Evolutionary conservation across 2,329 filamentous ascomycete species (phyloP), one percentile per base, ranked within the genome.

Genomic region (Biscogniauxia marginata): DNA sequence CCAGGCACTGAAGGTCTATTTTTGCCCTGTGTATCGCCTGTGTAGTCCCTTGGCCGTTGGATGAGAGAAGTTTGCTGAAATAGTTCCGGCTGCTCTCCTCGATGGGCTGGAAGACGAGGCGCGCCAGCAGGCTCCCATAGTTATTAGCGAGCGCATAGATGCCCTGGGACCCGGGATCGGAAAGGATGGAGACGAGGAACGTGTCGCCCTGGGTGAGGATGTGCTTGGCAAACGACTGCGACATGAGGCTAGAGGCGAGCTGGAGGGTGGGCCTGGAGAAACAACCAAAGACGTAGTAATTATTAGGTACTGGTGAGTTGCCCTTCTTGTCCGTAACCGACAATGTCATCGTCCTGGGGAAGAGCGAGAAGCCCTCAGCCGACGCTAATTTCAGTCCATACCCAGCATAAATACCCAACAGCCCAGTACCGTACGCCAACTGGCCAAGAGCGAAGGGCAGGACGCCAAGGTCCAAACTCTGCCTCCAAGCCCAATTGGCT

Each of bases 181-280:
- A 88, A 55, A 98, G 80, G 11, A 87, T 76, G 16, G 90, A 88
- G 61, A 99, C 88, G 50, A 98, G 85, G 64, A 98, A 84, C 1
- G 92, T 91, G 75, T 99, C 95, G 57, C 93, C 95, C 74, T 98
- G 92, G 0, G 95, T 98, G 52, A 99, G 83, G 52, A 98, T 71
- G 71, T 98, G 93, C 74, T 99, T 99, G 67, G 98, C 85, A 19
- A 91, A 75, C 34, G 90, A 93, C 74, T 99, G 95, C 6, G 92
- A 77, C 75, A 92, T 93, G 71, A 98, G 84, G 67, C 88, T 96
- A n/a, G 82, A 80, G 3, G 89, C 89, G 3, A 98, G 82, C 16
- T 82, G 82, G 23, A 95, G 75, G 1, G 96, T 85, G 1, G 86
- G 82, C 9, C 77, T 77, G 57, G 90, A 89, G 69, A 97, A 91